phyloP scores from a whole-genome alignment of 768 basidiomycete genomes.

The Peribolospora baueri region DNA sequence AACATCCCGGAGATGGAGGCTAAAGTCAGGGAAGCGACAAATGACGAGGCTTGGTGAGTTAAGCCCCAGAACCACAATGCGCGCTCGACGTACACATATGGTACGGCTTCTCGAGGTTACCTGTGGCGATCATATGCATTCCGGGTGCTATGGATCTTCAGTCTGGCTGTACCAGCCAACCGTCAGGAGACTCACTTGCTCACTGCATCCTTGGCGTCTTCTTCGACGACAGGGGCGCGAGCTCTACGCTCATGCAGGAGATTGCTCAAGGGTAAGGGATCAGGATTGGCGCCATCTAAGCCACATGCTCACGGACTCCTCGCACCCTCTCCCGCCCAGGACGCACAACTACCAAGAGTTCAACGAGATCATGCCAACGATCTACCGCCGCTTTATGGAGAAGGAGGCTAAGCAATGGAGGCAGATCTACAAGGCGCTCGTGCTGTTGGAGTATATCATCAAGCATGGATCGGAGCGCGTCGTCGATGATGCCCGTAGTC shows the following conservation, averaged over 20 bases:
- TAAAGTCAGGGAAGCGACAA: slow-evolving; percentile 88
- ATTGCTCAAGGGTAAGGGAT: slow-evolving; percentile 65
- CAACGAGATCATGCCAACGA: slow-evolving; percentile 97
- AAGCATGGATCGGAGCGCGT: slow-evolving; percentile 95
- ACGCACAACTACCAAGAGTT: slow-evolving; percentile 45
- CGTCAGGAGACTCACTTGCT: too few relatives aligned
- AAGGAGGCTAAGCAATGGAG: slow-evolving; percentile 97
- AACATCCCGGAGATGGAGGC: slow-evolving; percentile 54
- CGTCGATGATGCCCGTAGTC: slow-evolving; percentile 86
- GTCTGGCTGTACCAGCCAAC: not conserved
- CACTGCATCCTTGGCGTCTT: not conserved
- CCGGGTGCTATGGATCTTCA: too few relatives aligned
- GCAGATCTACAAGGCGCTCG: slow-evolving; percentile 73
- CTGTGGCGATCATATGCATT: too few relatives aligned
- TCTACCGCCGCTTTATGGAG: slow-evolving; percentile 79
- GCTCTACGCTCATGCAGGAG: slow-evolving; percentile 92
- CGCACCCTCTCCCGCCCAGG: not conserved
- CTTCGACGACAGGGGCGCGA: slow-evolving; percentile 58
- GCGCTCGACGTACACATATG: not conserved
- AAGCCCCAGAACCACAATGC: not conserved
- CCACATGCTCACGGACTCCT: not conserved
- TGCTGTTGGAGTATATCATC: slow-evolving; percentile 44
- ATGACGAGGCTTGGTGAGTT: slow-evolving; percentile 84
- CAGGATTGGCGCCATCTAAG: not conserved
- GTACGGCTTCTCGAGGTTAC: not conserved